Evolutionary conservation across 345 rosid genomes (phyloP).

Genomic region (Hibiscus trionum): DNA sequence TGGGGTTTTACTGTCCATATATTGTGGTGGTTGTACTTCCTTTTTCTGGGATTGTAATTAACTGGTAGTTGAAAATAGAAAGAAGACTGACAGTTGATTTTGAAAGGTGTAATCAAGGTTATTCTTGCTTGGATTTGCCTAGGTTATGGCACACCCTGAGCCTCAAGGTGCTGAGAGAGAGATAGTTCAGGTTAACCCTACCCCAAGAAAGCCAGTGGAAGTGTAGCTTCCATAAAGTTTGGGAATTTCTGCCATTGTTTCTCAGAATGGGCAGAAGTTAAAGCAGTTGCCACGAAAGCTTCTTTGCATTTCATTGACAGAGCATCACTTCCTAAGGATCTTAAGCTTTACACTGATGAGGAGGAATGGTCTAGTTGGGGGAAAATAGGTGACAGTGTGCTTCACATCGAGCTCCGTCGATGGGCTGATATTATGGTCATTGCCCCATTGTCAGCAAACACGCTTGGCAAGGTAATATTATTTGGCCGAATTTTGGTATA

Average conservation of each 20-base stretch:
- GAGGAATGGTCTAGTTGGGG: slow-evolving; percentile 94
- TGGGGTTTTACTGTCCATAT: neutral
- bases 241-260: slow-evolving; percentile 83
- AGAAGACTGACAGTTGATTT: neutral
- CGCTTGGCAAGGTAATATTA: slow-evolving; percentile 71
- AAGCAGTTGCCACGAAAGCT: slow-evolving; percentile 65
- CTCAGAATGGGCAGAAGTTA: slow-evolving; percentile 86
- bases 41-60: neutral
- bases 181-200: slow-evolving; percentile 23
- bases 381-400: slow-evolving; percentile 78
- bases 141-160: slow-evolving; percentile 9
- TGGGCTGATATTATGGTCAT: slow-evolving; percentile 96
- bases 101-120: neutral
- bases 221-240: slow-evolving; percentile 89
- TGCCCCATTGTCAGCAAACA: slow-evolving; percentile 91
- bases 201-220: slow-evolving; percentile 65
- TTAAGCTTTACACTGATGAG: slow-evolving; percentile 75
- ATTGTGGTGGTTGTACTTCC: neutral
- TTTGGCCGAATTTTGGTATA: neutral
- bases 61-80: neutral
- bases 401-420: slow-evolving; percentile 82
- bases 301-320: slow-evolving; percentile 80
- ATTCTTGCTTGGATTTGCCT: neutral
- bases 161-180: slow-evolving; percentile 16
- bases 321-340: slow-evolving; percentile 61